Conservation (phyloP, 1,284 basidiomycete genomes). For the Boletus sp. region DNA sequence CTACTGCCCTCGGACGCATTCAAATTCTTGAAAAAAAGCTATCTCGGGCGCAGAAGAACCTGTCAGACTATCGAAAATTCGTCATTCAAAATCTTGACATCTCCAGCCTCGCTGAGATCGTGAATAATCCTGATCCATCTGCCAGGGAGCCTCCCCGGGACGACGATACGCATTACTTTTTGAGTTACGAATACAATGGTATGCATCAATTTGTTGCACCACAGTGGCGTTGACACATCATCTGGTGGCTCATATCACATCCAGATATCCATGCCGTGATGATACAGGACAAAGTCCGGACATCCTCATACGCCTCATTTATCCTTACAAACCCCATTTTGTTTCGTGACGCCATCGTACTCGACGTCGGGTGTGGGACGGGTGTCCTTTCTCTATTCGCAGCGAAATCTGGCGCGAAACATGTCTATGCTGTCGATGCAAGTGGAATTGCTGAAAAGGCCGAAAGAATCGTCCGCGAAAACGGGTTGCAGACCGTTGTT, state of each 20-base stretch:
- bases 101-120: constrained; percentile 46
- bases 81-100: constrained; percentile 56
- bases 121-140: constrained; percentile 44
- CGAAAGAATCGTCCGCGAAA: constrained; percentile 77
- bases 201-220: constrained; percentile 25
- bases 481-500: constrained; percentile 78
- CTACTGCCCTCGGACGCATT: constrained; percentile 50
- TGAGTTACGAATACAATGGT: constrained; percentile 94
- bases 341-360: constrained; percentile 86
- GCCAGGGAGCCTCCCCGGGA: constrained; percentile 51
- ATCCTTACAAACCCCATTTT: constrained; percentile 85
- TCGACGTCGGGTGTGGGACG: constrained; percentile 96
- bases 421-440: constrained; percentile 94
- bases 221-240: background rate
- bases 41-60: constrained; percentile 52
- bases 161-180: constrained; percentile 95
- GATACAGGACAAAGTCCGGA: constrained; percentile 90
- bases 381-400: constrained; percentile 94
- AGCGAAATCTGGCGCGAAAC: constrained; percentile 89
- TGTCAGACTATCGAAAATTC: constrained; percentile 62
- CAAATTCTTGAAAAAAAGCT: constrained; percentile 57
- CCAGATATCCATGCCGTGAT: constrained; percentile 79
- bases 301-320: constrained; percentile 91
- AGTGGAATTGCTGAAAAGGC: constrained; percentile 87
- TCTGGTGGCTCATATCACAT: too few relatives aligned